Evolutionary conservation across 176 grass and related monocot genomes (phyloP).

Genomic region (Hordeum vulgare): MorexV3_pseudomolecules_assembly NC_058518.1:391306177-391306676

Average conservation of each 20-base stretch:
- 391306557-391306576: background rate
- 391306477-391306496: background rate
- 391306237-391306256: background rate
- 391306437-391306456: background rate
- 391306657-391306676: background rate
- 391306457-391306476: background rate
- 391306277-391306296: background rate
- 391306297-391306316: slow-evolving; percentile 26
- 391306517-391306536: background rate
- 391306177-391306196: background rate
- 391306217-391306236: slow-evolving; percentile 2
- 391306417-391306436: background rate
- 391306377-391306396: slow-evolving; percentile 35
- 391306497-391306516: background rate
- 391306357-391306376: slow-evolving; percentile 36
- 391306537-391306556: background rate
- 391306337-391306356: slow-evolving; percentile 24
- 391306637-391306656: background rate
- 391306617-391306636: background rate
- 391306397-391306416: background rate
- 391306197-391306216: background rate
- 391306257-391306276: background rate
- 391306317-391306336: background rate
- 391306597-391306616: background rate
- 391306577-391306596: background rate